Percentiles rank a stretch among this genome's conserved stretches.
These are phyloP conservation scores for Gnomoniopsis smithogilvyi DNA, from an alignment of 2,329 filamentous ascomycete species.

Conservation along the genomic window DNA sequence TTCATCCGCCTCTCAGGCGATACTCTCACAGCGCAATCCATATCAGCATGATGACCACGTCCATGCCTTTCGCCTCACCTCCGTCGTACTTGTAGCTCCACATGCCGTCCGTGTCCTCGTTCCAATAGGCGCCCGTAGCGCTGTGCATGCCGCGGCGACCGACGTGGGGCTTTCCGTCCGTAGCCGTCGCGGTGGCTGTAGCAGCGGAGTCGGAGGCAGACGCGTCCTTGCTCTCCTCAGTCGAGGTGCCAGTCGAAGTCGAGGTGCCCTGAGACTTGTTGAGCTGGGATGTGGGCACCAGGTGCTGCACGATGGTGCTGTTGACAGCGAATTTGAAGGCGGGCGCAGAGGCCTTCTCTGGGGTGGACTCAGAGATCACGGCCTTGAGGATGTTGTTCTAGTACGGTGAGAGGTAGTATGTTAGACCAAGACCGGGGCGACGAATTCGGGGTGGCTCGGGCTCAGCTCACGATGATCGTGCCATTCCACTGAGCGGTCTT, in stretches of 20 bases:
- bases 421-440: slow-evolving; percentile 11
- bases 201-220: slow-evolving; percentile 37
- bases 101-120: slow-evolving; percentile 86
- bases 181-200: slow-evolving; percentile 44
- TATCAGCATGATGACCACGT: slow-evolving; percentile 70
- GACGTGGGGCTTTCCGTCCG: slow-evolving; percentile 66
- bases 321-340: slow-evolving; percentile 94
- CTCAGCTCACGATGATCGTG: slow-evolving; percentile 74
- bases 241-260: slow-evolving; percentile 46
- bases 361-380: slow-evolving; percentile 71
- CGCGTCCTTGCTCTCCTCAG: slow-evolving; percentile 52
- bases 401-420: slow-evolving; percentile 11
- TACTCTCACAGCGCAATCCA: slow-evolving; percentile 66
- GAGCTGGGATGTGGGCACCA: slow-evolving; percentile 63
- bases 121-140: slow-evolving; percentile 83
- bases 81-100: slow-evolving; percentile 85
- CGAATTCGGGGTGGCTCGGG: background rate
- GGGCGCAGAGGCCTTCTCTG: slow-evolving; percentile 54
- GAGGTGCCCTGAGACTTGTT: slow-evolving; percentile 57
- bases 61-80: slow-evolving; percentile 63
- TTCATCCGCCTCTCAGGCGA: background rate
- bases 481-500: slow-evolving; percentile 89
- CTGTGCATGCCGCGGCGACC: slow-evolving; percentile 89
- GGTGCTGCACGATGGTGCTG: slow-evolving; percentile 96
- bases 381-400: slow-evolving; percentile 75